Conservation (phyloP, 495 filamentous ascomycete genomes). For the Rostrohypoxylon terebratum region DNA sequence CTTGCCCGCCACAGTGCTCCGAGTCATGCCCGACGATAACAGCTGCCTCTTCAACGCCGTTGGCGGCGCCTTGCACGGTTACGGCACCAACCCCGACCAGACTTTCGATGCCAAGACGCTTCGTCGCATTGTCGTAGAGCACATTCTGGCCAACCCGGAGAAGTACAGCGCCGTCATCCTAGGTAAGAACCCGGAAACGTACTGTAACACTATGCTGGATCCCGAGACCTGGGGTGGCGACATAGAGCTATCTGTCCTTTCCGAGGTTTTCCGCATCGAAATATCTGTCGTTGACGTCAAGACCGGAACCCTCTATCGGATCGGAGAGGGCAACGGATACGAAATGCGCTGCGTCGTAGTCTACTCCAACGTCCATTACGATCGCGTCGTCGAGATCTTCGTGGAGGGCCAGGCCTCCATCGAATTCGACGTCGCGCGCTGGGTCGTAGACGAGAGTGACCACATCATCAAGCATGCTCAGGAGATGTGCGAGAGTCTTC, state of each 20-base stretch:
- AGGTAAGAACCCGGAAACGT: slow-evolving; percentile 77
- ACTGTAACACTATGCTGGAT: slow-evolving; percentile 86
- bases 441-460: slow-evolving; percentile 72
- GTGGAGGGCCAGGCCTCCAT: slow-evolving; percentile 66
- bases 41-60: slow-evolving; percentile 94
- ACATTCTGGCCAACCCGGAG: slow-evolving; percentile 77
- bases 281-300: slow-evolving; percentile 83
- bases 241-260: slow-evolving; percentile 88
- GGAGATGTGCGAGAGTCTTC: slow-evolving; percentile 74
- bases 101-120: slow-evolving; percentile 70
- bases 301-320: slow-evolving; percentile 68
- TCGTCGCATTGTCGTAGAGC: slow-evolving; percentile 82
- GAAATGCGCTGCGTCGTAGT: slow-evolving; percentile 80
- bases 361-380: slow-evolving; percentile 96
- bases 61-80: slow-evolving; percentile 72
- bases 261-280: slow-evolving; percentile 86
- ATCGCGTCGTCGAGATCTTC: slow-evolving; percentile 83
- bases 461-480: slow-evolving; percentile 74
- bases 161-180: slow-evolving; percentile 81
- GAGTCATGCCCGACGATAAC: slow-evolving; percentile 98
- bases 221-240: slow-evolving; percentile 90
- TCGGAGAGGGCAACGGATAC: slow-evolving; percentile 76
- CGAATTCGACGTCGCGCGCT: slow-evolving; percentile 80
- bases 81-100: slow-evolving; percentile 62
- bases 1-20: slow-evolving; percentile 67